These are phyloP conservation scores for Fonsecaea nubica DNA, from an alignment of 2,329 filamentous ascomycete genomes.

Conservation along the genomic window DNA sequence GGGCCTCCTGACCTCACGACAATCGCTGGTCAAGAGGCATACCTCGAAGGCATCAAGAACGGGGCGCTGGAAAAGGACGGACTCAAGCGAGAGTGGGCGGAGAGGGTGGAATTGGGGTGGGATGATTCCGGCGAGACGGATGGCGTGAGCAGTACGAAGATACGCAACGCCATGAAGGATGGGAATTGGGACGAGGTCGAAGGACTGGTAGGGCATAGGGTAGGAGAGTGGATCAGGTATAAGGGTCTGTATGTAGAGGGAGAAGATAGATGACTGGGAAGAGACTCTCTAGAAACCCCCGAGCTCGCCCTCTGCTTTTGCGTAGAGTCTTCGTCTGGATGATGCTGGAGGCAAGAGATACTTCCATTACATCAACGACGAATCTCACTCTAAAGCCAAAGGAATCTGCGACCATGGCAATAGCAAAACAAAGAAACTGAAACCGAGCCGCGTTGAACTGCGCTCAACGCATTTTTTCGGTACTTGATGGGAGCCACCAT, in stretches of 20 bases:
- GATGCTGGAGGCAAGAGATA: no score
- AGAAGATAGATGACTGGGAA: not conserved
- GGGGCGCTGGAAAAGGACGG: conserved; percentile 45
- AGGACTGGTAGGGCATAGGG: conserved; percentile 43
- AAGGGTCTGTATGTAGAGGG: conserved; percentile 27
- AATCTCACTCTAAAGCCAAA: no score
- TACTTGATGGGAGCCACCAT: not conserved
- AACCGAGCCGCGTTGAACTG: not conserved
- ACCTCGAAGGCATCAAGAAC: conserved; percentile 46
- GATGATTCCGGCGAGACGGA: conserved; percentile 43
- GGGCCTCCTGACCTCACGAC: conserved; percentile 10
- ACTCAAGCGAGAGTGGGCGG: conserved; percentile 51
- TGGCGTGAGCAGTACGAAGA: conserved; percentile 53
- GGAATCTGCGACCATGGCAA: no score
- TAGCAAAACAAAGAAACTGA: not conserved
- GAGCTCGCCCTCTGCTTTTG: no score
- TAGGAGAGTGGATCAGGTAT: conserved; percentile 35
- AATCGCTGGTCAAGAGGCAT: conserved; percentile 49
- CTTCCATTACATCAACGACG: no score
- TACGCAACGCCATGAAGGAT: conserved; percentile 47
- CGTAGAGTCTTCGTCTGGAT: no score
- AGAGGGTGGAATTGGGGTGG: conserved; percentile 51
- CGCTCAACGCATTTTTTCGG: not conserved
- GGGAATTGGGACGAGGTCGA: conserved; percentile 44
- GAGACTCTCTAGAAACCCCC: not conserved